Evolutionary conservation across 345 rosid species (phyloP), one percentile per base, ranked within the genome.

Genomic region (Populus davidiana): DNA sequence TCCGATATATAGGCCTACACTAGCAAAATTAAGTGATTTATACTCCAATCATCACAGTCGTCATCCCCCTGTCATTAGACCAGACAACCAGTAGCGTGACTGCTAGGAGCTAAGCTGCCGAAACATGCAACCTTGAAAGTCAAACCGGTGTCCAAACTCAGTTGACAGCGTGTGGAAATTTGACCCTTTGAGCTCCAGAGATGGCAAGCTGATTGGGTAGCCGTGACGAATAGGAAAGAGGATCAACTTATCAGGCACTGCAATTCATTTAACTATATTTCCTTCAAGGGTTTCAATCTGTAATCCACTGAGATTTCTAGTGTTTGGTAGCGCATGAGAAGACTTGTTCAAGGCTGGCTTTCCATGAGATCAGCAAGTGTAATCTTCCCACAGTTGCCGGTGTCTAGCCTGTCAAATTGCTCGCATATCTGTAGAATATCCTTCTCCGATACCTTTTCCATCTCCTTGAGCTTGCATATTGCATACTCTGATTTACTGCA

Each of bases 401-500:
- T 23, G 80, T 92, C 97, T 38, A 94, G 85, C 87, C 85, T 83
- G 52, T 90, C 96, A 80, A 94, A 91, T 81, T 85, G 89, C 65
- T 77, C 39, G 64, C 85, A 83, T 20, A 94, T 89, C 83, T 79
- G 90, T 67, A 77, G 38, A 63, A 91, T 78, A 81, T 94, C 98
- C 56, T 87, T 90, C 61, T 90, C 90, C 4, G 93, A 78, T 69
- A 92, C 82, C 84, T 87, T 89, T 31, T 83, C 90, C 94, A 92
- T 90, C 84, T 89, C 91, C 85, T 86, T 91, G 63, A 92, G 90
- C 88, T 90, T 90, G 92, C 91, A 92, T 84, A 94, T 85, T 17
- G 88, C 91, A 76, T 81, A 94, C 80, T 93, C 98, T 16, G 92
- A 86, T 84, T 88, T 89, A 77, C 96, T 90, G 86, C 81, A 54